Conservation (phyloP, 352 stramenopile genomes). For the Peronospora destructor region DNA sequence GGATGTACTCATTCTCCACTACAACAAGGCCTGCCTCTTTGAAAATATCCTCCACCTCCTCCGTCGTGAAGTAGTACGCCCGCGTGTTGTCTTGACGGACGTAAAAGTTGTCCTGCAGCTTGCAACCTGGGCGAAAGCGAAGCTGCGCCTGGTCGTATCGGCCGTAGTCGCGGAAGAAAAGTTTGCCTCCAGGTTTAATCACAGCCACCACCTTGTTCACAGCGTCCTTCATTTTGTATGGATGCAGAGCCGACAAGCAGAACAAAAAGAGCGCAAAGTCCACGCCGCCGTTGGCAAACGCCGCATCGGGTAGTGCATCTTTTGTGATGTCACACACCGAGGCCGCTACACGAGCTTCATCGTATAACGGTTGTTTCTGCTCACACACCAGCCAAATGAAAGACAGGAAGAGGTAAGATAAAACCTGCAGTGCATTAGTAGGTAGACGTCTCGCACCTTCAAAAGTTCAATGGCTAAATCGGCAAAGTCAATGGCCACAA, state of each 20-base stretch:
- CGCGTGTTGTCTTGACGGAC: slow-evolving; percentile 92
- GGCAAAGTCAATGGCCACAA: slow-evolving; percentile 92
- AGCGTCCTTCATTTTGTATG: slow-evolving; percentile 78
- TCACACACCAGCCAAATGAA: too few species aligned
- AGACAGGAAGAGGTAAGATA: background rate
- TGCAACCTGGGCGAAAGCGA: slow-evolving; percentile 81
- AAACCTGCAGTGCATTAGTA: background rate
- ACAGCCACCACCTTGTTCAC: slow-evolving; percentile 84
- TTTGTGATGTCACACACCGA: slow-evolving; percentile 85
- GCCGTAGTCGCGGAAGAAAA: slow-evolving; percentile 94
- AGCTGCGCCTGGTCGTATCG: slow-evolving; percentile 94
- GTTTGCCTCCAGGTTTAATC: slow-evolving; percentile 67
- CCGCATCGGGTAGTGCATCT: slow-evolving; percentile 49
- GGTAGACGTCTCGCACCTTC: slow-evolving; percentile 40
- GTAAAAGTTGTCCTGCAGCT: slow-evolving; percentile 93
- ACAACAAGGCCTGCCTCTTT: slow-evolving; percentile 45
- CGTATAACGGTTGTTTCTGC: slow-evolving; percentile 79
- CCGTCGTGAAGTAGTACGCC: slow-evolving; percentile 92
- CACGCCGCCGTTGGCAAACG: slow-evolving; percentile 56
- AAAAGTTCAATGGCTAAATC: slow-evolving; percentile 87
- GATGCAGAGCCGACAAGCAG: slow-evolving; percentile 89
- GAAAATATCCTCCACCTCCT: slow-evolving; percentile 69
- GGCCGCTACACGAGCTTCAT: slow-evolving; percentile 51
- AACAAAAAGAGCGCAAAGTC: slow-evolving; percentile 84
- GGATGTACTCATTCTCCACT: slow-evolving; percentile 83